Evolutionary conservation across 768 basidiomycete species (phyloP), one percentile per base, ranked within the genome.

Genomic region (Podaxis sp.): DNA sequence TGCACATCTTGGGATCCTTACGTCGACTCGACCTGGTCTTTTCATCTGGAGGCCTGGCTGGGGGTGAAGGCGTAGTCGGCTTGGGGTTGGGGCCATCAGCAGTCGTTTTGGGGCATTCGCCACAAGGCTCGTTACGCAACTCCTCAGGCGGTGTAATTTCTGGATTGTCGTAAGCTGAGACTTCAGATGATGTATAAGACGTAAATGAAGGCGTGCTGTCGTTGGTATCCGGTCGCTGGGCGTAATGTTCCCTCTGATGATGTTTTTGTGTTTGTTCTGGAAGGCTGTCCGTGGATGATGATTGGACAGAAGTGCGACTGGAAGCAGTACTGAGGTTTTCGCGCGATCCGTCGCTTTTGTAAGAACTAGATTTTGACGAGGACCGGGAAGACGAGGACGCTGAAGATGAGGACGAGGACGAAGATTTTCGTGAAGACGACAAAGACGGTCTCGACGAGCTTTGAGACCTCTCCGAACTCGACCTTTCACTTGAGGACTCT

Each of bases 321-420:
- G 36, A 38, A 40, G 47, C 24, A 17, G 49, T 9, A 24, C 33
- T 50, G 13, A 7, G 15, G 4, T 36, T 37, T 7, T 51, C 49
- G 37, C 12, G 8, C 6, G 25, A 22, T 13, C 2, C 49, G 36
- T 40, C 57, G 25, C 55, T 56, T 40, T 27, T 19, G 36, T 17
- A 27, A 38, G 49, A 37, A 25, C 24, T 33, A 22, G 65, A 59
- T 19, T 58, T 63, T 2, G 65, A 63, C 5, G 61, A 61, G 53
- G 65, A 59, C 33, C 40, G 55, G 33, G 63, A 52, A 9, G 58
- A 49, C 8, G 61, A 66, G 15, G 65, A 59, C 15, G 61, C 47
- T 43, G 57, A 58, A 25, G 57, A 65, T 19, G 65, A 55, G 27
- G 58, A 47, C 7, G 60, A 65, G 6, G 52, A 41, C 2, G 63